Base-by-base conservation (phyloP, 371 early-diverging fungal genomes). In the Mucor indicus region DNA sequence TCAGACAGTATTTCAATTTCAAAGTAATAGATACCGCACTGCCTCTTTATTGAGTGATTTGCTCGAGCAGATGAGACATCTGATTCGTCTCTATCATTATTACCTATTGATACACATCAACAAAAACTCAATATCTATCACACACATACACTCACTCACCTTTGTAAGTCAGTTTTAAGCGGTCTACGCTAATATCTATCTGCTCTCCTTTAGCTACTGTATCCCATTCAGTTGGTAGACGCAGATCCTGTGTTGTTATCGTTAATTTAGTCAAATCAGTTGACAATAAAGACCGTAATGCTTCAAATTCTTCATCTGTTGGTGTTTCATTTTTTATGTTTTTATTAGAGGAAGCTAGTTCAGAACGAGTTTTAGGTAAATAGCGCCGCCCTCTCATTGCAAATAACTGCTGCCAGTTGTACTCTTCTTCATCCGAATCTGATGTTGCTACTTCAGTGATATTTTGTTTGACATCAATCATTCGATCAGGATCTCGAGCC, bases 11-110 rank as follows among this genome's bases (percentile, higher is more conserved):
- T 77, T 16, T 73, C 60, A 25, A 92, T 80, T 59, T 98, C 98
- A 58, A 75, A 98, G 65, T 98, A 98, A 60, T 82, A 96, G 9
- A 96, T 70, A 0, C 97, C 97, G 39, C 86, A 84, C 41, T 89
- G 89, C 11, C 80, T 75, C 23, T 90, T 90, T 29, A 95, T 92
- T 6, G 91, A 77, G 32, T 71, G 58, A 67, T 95, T 91, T 13
- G 88, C 67, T 47, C 92, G 72, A 1, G 93, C 81, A 27, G 89
- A 77, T 1, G 89, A 91, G 1, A 95, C 94, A 52, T 96, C 92
- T 1, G 60, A 45, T 41, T 96, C 96, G 6, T 44, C 55, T 40
- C 77, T 72, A 0, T 95, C 96, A 13, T 83, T 79, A 4, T 96
- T 96, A n/a, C n/a, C n/a, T n/a, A n/a, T n/a, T n/a, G n/a, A n/a